These are phyloP conservation scores for Pleurotus citrinopileatus DNA, from an alignment of 768 basidiomycete genomes.

Conservation along the genomic window DNA sequence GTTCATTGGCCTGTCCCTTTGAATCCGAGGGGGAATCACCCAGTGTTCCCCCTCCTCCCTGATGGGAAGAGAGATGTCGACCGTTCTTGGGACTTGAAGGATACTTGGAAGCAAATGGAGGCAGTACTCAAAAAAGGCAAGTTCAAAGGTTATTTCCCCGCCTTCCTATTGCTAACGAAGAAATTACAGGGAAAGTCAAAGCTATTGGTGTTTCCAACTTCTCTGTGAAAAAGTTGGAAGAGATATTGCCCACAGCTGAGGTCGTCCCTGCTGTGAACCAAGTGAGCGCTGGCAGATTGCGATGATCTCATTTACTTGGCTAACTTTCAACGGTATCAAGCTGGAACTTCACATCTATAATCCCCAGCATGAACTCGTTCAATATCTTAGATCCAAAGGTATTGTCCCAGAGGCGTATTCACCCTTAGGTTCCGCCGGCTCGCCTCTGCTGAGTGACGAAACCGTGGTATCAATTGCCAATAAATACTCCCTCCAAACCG, in stretches of 20 bases:
- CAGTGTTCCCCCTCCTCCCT: constrained; percentile 52
- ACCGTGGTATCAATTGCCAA: constrained; percentile 56
- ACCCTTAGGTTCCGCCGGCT: constrained; percentile 69
- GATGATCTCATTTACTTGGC: not conserved
- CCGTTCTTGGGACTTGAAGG: constrained; percentile 57
- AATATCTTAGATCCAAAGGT: constrained; percentile 59
- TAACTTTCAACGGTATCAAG: constrained; percentile 29
- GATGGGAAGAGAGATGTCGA: constrained; percentile 68
- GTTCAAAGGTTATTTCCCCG: constrained; percentile 13
- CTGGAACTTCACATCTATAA: constrained; percentile 75
- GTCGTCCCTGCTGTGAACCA: constrained; percentile 75
- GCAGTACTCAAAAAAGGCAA: constrained; percentile 60
- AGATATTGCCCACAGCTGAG: constrained; percentile 63
- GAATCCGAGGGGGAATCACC: constrained; percentile 67
- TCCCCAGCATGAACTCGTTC: constrained; percentile 66
- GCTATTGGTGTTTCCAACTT: constrained; percentile 79
- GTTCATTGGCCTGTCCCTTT: constrained; percentile 82
- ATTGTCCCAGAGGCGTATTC: constrained; percentile 81
- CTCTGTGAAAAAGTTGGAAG: constrained; percentile 63
- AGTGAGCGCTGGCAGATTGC: constrained; percentile 28
- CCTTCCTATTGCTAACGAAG: constrained; percentile 3
- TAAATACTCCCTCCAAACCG: constrained; percentile 48
- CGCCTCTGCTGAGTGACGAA: constrained; percentile 65
- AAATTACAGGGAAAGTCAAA: constrained; percentile 53
- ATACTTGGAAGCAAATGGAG: constrained; percentile 89